Percentiles rank a stretch among this genome's conserved stretches.
These are phyloP conservation scores for Phialocephala subalpina DNA, from an alignment of 2,329 filamentous ascomycete species.

Conservation along the genomic window DNA sequence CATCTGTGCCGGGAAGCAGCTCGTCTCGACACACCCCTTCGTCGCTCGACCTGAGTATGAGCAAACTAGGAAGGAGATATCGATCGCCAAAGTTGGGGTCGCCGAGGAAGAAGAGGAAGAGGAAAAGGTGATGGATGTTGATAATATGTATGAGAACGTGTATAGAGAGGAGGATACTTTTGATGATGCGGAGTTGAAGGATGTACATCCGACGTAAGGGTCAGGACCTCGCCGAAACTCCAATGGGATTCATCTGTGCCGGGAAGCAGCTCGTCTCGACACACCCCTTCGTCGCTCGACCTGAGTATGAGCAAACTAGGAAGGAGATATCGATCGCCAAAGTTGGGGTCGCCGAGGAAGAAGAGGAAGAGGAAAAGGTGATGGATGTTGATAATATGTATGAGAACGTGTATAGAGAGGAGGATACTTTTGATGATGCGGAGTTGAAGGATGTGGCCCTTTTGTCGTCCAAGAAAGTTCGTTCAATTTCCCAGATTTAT, in stretches of 20 bases:
- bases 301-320: not conserved
- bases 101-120: slow-evolving; percentile 1
- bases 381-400: slow-evolving; percentile 11
- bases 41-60: slow-evolving; percentile 46
- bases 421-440: slow-evolving; percentile 13
- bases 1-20: slow-evolving; percentile 47
- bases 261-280: slow-evolving; percentile 50
- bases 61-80: not conserved
- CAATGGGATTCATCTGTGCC: slow-evolving; percentile 57
- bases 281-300: slow-evolving; percentile 61
- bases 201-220: slow-evolving; percentile 56
- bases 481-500: too few species aligned
- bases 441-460: slow-evolving; percentile 4
- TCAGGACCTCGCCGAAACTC: slow-evolving; percentile 65
- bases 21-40: slow-evolving; percentile 59
- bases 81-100: not conserved
- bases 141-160: slow-evolving; percentile 11
- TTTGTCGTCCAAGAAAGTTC: too few species aligned
- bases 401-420: not conserved
- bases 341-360: not conserved
- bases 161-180: slow-evolving; percentile 6
- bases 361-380: slow-evolving; percentile 7
- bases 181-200: slow-evolving; percentile 7
- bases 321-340: not conserved
- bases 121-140: slow-evolving; percentile 8